Conservation (phyloP, 2,329 filamentous ascomycete genomes). For the Huntiella decipiens region DNA sequence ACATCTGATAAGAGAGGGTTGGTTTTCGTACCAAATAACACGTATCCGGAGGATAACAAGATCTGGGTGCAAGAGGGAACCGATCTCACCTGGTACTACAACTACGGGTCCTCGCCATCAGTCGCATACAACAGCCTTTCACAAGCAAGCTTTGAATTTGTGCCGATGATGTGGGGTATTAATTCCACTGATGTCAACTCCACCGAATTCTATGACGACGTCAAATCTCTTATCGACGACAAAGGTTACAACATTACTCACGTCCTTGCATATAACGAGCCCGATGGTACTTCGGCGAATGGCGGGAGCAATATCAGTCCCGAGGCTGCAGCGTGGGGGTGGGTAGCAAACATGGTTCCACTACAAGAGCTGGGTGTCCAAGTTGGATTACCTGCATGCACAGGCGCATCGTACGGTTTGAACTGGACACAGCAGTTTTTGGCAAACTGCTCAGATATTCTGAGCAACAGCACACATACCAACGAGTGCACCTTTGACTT, state of each 20-base stretch:
- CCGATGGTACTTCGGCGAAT: conserved; percentile 35
- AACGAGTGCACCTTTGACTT: conserved; percentile 44
- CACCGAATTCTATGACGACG: conserved; percentile 40
- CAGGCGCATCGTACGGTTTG: conserved; percentile 39
- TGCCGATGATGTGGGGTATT: conserved; percentile 20
- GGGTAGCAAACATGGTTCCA: conserved; percentile 54
- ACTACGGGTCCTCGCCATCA: conserved; percentile 44
- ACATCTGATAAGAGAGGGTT: conserved; percentile 51
- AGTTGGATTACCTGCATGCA: conserved; percentile 52
- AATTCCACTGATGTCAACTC: conserved; percentile 22
- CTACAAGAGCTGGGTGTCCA: conserved; percentile 44
- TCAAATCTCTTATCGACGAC: conserved; percentile 32
- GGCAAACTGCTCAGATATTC: conserved; percentile 38
- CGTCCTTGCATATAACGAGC: conserved; percentile 65
- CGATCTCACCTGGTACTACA: conserved; percentile 70
- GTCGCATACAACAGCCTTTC: conserved; percentile 26
- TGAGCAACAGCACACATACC: conserved; percentile 23
- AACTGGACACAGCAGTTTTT: conserved; percentile 51
- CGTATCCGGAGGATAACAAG: conserved; percentile 40
- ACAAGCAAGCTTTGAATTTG: conserved; percentile 46
- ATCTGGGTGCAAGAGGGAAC: conserved; percentile 40
- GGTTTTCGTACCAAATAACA: conserved; percentile 40
- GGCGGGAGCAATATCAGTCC: conserved; percentile 47
- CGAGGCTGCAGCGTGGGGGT: conserved; percentile 42
- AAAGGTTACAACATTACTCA: conserved; percentile 41